Conservation (phyloP, 2,329 filamentous ascomycete genomes). For the Coniochaeta hoffmannii region DNA sequence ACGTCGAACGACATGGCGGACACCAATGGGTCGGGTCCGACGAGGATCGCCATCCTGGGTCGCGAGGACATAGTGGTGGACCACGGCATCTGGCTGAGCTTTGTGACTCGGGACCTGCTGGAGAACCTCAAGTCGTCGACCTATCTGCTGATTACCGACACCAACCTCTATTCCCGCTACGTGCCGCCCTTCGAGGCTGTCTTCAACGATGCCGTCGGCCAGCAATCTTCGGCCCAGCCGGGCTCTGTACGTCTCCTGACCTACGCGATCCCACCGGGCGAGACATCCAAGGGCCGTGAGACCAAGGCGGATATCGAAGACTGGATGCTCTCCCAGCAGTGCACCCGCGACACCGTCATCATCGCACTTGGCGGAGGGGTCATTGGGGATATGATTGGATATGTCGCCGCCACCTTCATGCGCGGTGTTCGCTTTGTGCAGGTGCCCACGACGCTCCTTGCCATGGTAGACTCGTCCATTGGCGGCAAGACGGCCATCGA, state of each 20-base stretch:
- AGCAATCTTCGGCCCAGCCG: conserved; percentile 18
- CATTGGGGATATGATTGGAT: conserved; percentile 96
- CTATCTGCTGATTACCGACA: conserved; percentile 95
- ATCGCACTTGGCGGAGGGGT: conserved; percentile 93
- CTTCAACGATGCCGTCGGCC: conserved; percentile 44
- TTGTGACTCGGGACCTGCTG: conserved; percentile 75
- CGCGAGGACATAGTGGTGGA: conserved; percentile 88
- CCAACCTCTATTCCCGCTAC: conserved; percentile 77
- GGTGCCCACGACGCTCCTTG: conserved; percentile 86
- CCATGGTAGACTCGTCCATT: conserved; percentile 98
- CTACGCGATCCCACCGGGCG: conserved; percentile 82
- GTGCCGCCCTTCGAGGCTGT: conserved; percentile 65
- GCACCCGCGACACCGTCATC: conserved; percentile 89
- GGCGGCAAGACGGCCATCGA: conserved; percentile 98
- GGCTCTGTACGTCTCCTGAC: conserved; percentile 64
- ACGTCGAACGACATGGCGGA: conserved; percentile 10
- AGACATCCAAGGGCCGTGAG: conserved; percentile 86
- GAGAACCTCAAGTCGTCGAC: conserved; percentile 74
- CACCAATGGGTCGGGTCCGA: conserved; percentile 30
- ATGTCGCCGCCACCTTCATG: conserved; percentile 98
- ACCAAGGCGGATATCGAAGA: conserved; percentile 96
- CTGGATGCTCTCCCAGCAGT: conserved; percentile 90
- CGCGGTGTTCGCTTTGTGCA: conserved; percentile 93
- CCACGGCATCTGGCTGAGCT: conserved; percentile 80
- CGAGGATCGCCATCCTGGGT: conserved; percentile 72